These are phyloP conservation scores for Curvularia eragrostidis DNA, from an alignment of 2,329 filamentous ascomycete species.

Conservation along the genomic window DNA sequence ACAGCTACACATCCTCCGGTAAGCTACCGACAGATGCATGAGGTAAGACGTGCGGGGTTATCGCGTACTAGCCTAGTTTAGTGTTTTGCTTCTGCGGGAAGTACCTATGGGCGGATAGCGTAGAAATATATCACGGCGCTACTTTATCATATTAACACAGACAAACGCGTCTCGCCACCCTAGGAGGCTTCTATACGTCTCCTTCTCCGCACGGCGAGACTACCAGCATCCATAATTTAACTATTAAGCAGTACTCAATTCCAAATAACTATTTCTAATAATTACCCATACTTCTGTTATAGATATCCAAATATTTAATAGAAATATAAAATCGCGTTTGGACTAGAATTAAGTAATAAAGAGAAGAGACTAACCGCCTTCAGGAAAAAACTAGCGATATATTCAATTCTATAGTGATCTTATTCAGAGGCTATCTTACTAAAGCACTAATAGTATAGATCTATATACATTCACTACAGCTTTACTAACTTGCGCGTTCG, in stretches of 20 bases:
- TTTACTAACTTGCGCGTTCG: neutral
- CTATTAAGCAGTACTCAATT: neutral
- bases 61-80: neutral
- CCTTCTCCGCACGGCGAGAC: neutral
- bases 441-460: neutral
- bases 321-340: neutral
- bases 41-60: neutral
- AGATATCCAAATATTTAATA: neutral
- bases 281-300: neutral
- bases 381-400: neutral
- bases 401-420: neutral
- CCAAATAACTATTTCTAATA: neutral
- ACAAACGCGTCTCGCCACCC: neutral
- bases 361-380: neutral
- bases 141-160: neutral
- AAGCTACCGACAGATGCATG: neutral
- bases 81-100: too few species aligned
- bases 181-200: neutral
- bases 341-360: neutral
- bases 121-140: neutral
- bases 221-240: neutral
- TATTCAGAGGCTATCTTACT: neutral
- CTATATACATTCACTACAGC: neutral
- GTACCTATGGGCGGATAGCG: neutral
- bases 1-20: neutral